Evolutionary conservation across 768 basidiomycete species (phyloP).

Genomic region (Lactarius vividus): DNA sequence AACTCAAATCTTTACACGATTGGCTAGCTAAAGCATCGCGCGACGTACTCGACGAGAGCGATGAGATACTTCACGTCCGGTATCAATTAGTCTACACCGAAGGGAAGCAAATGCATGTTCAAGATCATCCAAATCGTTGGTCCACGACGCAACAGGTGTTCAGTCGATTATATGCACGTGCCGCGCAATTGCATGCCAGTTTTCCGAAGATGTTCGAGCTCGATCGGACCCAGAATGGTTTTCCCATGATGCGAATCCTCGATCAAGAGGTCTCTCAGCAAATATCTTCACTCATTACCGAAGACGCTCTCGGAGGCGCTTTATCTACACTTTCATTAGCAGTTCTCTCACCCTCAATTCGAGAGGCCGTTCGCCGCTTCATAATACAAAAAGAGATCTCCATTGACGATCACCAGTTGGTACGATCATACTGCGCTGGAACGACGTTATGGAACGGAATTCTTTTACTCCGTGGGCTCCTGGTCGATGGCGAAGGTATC

Average conservation of each 20-base stretch:
- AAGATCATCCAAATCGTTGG: slow-evolving; percentile 46
- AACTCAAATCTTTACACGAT: neutral
- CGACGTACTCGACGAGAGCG: slow-evolving; percentile 21
- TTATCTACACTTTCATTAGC: neutral
- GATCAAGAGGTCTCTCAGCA: neutral
- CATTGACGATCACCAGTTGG: neutral
- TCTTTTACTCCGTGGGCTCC: slow-evolving; percentile 45
- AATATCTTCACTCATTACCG: slow-evolving; percentile 1
- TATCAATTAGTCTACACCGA: slow-evolving; percentile 50
- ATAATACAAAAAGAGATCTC: slow-evolving; percentile 8
- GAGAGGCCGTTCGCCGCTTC: neutral
- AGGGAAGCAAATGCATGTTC: slow-evolving; percentile 38
- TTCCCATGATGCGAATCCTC: slow-evolving; percentile 14
- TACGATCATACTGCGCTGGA: slow-evolving; percentile 1
- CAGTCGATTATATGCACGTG: slow-evolving; percentile 31
- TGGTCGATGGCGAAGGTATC: slow-evolving; percentile 38
- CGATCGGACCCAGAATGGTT: slow-evolving; percentile 1
- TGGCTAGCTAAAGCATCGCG: slow-evolving; percentile 1
- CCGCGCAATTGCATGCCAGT: neutral
- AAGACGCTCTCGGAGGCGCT: slow-evolving; percentile 2
- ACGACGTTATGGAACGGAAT: slow-evolving; percentile 37
- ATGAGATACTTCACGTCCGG: slow-evolving; percentile 42
- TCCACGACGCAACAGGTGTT: slow-evolving; percentile 41
- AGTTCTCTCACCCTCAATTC: neutral
- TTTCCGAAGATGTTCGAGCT: slow-evolving; percentile 5